phyloP scores from a whole-genome alignment of 495 filamentous ascomycete species.

The Entonaema liquescens region DNA sequence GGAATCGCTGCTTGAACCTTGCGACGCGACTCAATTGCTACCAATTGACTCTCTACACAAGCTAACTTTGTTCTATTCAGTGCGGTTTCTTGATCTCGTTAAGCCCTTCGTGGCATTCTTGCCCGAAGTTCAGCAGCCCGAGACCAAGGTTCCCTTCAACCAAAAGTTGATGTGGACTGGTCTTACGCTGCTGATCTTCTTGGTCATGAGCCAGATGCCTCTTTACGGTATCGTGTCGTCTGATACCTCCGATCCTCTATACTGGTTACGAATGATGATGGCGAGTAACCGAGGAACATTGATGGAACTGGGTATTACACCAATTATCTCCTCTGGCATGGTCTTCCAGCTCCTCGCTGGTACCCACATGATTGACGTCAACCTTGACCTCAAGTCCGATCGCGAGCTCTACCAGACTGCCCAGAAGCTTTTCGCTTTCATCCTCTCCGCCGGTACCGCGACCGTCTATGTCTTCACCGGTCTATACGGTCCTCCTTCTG shows the following conservation, averaged over 20 bases:
- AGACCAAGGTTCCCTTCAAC: constrained; percentile 97
- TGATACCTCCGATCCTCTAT: constrained; percentile 95
- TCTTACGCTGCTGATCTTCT: constrained; percentile 94
- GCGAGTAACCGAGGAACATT: constrained; percentile 98
- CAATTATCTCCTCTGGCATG: constrained; percentile 99
- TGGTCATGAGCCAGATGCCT: constrained; percentile 99
- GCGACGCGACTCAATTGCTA: constrained; percentile 50
- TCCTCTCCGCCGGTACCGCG: constrained; percentile 95
- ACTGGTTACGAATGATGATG: constrained; percentile 99
- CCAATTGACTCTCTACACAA: constrained; percentile 43
- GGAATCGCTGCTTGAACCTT: constrained; percentile 3
- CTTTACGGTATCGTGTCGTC: constrained; percentile 95
- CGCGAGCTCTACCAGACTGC: constrained; percentile 99
- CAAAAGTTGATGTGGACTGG: constrained; percentile 99
- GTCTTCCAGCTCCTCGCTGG: constrained; percentile 99
- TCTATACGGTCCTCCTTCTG: constrained; percentile 94
- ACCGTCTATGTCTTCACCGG: constrained; percentile 97
- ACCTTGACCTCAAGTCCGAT: constrained; percentile 98
- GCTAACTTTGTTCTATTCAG: constrained; percentile 60
- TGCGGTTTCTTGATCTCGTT: constrained; percentile 99
- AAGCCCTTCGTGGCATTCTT: constrained; percentile 99
- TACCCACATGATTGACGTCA: constrained; percentile 99
- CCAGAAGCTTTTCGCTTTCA: constrained; percentile 99
- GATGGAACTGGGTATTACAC: constrained; percentile 99
- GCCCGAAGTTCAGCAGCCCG: constrained; percentile 96